Conservation (phyloP, 73 alveolate genomes). For the Tetrahymena malaccensis region DNA sequence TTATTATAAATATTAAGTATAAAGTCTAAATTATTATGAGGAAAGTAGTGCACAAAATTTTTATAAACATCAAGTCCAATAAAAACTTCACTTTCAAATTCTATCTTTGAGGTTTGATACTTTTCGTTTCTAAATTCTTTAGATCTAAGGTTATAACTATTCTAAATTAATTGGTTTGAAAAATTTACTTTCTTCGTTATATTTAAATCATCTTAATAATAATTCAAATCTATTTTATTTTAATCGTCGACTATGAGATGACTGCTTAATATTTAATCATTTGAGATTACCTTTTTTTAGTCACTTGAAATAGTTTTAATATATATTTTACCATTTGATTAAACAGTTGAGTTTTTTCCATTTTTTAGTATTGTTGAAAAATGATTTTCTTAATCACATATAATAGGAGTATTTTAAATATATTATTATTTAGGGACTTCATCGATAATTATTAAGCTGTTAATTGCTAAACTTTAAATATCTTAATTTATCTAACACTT, state of each 20-base stretch:
- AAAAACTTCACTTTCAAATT: background rate
- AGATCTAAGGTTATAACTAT: background rate
- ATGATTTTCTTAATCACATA: background rate
- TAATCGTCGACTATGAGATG: background rate
- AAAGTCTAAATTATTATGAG: background rate
- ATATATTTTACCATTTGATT: background rate
- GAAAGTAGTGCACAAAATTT: background rate
- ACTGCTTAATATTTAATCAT: background rate
- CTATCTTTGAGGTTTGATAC: background rate
- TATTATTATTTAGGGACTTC: background rate
- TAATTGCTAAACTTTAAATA: too few species aligned
- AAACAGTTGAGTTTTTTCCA: background rate
- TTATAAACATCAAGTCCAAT: background rate
- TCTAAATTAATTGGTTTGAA: background rate
- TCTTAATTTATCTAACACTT: background rate
- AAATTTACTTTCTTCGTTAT: background rate
- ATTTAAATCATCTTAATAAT: background rate
- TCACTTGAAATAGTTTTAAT: background rate
- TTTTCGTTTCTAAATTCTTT: background rate
- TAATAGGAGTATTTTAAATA: background rate
- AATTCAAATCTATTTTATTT: background rate
- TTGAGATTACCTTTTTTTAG: background rate
- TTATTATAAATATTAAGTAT: background rate
- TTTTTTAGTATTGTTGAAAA: background rate
- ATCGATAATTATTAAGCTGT: background rate